Base-by-base conservation (phyloP, 164 flowering plant genomes). In the Piper longum region DNA sequence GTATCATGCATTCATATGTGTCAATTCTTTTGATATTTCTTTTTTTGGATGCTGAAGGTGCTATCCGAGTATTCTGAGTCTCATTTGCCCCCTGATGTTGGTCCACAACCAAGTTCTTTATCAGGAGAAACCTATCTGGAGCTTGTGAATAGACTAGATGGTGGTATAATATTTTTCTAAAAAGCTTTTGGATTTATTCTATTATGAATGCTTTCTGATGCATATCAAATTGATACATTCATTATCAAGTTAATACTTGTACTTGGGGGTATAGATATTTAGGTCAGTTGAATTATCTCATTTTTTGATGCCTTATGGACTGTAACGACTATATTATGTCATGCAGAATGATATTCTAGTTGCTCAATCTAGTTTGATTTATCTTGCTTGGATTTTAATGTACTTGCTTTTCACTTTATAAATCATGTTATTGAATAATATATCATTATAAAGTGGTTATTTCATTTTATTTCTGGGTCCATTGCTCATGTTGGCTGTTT, bases 11-110 rank as follows among this genome's bases (percentile, higher is more conserved):
- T 9, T 39, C 16, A 48, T 39, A 41, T 4, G 7, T 17, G 42
- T 14, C 7, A 12, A 48, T 60, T 42, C 14, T 43, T n/a, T 12
- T 59, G 13, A 45, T 19, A 18, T 45, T 44, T 44, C 16, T 16
- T 19, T n/a, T 57, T 48, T 26, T 48, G 16, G 57, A 57, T 44
- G 14, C 51, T 76, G 64, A 75, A 91, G 98, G 91, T 91, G 55
- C 70, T 91, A 57, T 79, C 81, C 12, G 88, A 86, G 74, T 91
- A 86, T 75, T 84, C 88, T 43, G 96, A 91, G 77, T 83, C 89
- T 59, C 81, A 77, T 64, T 71, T 72, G 82, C 65, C 72, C 14
- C 58, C 3, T 51, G 91, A 86, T 54, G 39, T 54, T 56, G 69
- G 69, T 54, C 64, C 64, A 12, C 77, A 83, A 70, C 91, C 79